Conservation (phyloP, 2,329 filamentous ascomycete genomes). For the Ceratocystis huliohia region DNA sequence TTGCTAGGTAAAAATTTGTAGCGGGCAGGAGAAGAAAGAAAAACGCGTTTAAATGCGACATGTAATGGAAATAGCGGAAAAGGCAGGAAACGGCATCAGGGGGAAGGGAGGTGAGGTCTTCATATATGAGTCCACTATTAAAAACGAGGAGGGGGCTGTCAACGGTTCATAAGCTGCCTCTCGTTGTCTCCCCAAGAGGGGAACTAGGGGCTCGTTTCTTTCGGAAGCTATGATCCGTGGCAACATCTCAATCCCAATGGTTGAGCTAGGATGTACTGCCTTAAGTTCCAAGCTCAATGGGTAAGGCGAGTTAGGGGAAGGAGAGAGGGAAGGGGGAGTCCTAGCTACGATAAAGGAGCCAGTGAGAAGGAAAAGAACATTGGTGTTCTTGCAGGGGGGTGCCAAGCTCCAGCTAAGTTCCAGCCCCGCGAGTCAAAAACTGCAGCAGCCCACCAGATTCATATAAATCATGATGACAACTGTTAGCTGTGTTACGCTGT, state of each 20-base stretch:
- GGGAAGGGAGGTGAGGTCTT: neutral
- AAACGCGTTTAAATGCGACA: no score
- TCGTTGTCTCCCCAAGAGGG: neutral
- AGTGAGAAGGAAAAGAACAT: no score
- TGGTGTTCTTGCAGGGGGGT: no score
- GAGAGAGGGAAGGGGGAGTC: no score
- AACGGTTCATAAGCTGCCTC: neutral
- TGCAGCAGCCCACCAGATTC: neutral
- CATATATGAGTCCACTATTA: neutral
- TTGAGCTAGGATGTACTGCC: neutral
- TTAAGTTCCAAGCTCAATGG: neutral
- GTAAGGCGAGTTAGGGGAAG: no score
- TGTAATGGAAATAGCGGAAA: neutral
- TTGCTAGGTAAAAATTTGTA: neutral
- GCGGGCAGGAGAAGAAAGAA: no score
- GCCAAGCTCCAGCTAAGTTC: no score
- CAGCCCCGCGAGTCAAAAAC: no score
- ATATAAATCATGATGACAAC: neutral
- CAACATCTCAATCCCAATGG: neutral
- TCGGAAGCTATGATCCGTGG: neutral
- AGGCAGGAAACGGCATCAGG: neutral
- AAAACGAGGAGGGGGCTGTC: neutral
- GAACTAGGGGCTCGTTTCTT: neutral
- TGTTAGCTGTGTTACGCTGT: neutral
- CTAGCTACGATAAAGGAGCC: no score